Percentiles rank a stretch among this genome's conserved stretches.
These are phyloP conservation scores for Phoma sp. DNA, from an alignment of 2,329 filamentous ascomycete genomes.

Conservation along the genomic window DNA sequence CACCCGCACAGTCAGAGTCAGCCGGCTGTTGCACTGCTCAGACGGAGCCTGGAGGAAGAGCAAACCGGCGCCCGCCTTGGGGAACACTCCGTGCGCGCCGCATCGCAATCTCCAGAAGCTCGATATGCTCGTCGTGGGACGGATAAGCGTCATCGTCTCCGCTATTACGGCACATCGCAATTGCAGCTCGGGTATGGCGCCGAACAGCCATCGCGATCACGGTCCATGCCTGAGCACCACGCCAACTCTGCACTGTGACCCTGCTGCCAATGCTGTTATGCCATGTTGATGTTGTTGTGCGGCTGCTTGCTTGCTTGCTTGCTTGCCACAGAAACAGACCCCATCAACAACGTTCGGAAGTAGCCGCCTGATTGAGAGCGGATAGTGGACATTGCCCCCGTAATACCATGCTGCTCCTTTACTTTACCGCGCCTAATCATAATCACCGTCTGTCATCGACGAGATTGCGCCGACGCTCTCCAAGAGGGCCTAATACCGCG, in stretches of 20 bases:
- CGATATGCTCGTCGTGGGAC: conserved; percentile 2
- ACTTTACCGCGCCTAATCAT: too few species aligned
- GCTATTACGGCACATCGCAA: conserved; percentile 17
- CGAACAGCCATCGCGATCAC: conserved; percentile 7
- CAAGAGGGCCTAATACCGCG: conserved; percentile 14
- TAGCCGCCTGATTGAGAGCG: not conserved
- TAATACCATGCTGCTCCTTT: not conserved
- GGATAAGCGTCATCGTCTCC: conserved; percentile 12
- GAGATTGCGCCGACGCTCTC: conserved; percentile 15
- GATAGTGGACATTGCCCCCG: conserved; percentile 1
- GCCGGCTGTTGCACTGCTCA: conserved; percentile 3
- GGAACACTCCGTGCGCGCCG: conserved; percentile 10
- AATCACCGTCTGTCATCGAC: conserved; percentile 2
- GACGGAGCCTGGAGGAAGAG: not conserved
- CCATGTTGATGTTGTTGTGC: conserved; percentile 8
- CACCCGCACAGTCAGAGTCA: not conserved
- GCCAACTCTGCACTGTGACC: conserved; percentile 4
- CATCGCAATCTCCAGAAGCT: conserved; percentile 17
- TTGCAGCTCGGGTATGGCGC: conserved; percentile 15
- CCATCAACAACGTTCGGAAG: too few species aligned
- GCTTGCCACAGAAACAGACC: too few species aligned
- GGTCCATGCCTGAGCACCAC: conserved; percentile 10
- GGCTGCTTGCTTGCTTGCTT: not conserved
- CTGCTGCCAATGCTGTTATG: not conserved
- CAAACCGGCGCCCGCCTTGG: conserved; percentile 12